Evolutionary conservation across 192 early-diverging fungal genomes (phyloP).

Genomic region (Coemansia sp.): DNA sequence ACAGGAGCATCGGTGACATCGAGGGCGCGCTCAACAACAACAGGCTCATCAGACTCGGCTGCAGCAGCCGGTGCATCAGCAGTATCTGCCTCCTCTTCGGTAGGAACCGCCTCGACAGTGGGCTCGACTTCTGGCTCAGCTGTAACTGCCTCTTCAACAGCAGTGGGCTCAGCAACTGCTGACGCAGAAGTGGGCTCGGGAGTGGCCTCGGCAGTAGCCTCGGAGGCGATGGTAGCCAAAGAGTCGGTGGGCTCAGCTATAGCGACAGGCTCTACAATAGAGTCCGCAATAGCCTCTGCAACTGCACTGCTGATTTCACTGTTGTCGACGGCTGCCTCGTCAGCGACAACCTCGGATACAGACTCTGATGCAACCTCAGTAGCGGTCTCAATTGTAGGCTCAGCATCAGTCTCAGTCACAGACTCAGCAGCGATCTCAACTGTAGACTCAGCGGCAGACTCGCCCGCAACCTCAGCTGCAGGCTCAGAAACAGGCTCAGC

Average conservation of each 20-base stretch:
- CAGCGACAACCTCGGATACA: neutral
- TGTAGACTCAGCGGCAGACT: neutral
- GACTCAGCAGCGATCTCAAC: neutral
- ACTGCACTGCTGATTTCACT: no score
- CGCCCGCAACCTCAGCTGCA: neutral
- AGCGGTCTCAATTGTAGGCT: neutral
- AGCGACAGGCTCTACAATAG: neutral
- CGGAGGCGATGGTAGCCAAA: constrained; percentile 5
- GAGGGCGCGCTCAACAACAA: neutral
- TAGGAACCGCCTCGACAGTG: neutral
- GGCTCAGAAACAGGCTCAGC: neutral
- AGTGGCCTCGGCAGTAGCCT: neutral
- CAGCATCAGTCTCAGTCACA: neutral
- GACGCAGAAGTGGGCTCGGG: neutral
- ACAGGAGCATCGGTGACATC: neutral
- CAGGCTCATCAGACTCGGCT: neutral
- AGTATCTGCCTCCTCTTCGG: neutral
- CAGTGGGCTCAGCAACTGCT: neutral
- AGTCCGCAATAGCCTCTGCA: neutral
- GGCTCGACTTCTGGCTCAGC: neutral
- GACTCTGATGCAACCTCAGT: constrained; percentile 2
- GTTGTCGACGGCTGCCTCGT: neutral
- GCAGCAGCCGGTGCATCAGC: neutral
- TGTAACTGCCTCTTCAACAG: neutral
- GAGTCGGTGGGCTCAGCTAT: constrained; percentile 1